A percentile compares a stretch with the other conserved stretches of the same genome.
Conservation (phyloP, 2,329 filamentous ascomycete species). For the Colletotrichum gigasporum region DNA sequence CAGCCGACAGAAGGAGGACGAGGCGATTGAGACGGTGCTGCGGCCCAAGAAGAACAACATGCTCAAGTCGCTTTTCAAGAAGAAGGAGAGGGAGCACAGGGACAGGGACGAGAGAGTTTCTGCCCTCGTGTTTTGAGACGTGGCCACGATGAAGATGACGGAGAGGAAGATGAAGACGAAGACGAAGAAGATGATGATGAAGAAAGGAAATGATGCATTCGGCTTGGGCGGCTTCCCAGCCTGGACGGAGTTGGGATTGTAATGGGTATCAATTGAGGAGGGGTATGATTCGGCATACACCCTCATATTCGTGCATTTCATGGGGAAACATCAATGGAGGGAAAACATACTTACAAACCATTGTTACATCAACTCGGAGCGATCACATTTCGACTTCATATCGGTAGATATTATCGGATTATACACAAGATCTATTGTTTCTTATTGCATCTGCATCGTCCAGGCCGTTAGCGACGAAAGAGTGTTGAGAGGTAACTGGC, state of each 20-base stretch:
- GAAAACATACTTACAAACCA: neutral
- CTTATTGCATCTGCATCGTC: no score
- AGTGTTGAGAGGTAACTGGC: no score
- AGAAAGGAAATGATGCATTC: constrained; percentile 22
- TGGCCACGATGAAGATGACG: neutral
- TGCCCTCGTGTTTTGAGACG: constrained; percentile 28
- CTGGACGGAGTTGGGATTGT: constrained; percentile 30
- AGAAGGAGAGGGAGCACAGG: constrained; percentile 56
- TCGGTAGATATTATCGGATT: neutral
- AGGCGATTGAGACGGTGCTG: constrained; percentile 49
- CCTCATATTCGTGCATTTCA: neutral
- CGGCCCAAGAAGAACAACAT: constrained; percentile 62
- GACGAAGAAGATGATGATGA: neutral
- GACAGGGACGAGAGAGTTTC: constrained; percentile 36
- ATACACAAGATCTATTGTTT: neutral
- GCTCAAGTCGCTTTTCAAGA: constrained; percentile 68
- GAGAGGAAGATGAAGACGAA: neutral
- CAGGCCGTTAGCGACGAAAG: neutral
- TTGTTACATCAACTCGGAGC: constrained; percentile 9
- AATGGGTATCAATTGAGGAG: constrained; percentile 5
- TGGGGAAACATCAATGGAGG: neutral
- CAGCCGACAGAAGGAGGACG: constrained; percentile 45
- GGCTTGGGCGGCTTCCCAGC: constrained; percentile 25
- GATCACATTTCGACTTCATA: neutral
- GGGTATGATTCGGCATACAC: neutral